Evolutionary conservation across 2,329 filamentous ascomycete species (phyloP).

Genomic region (Malbranchea zuffiana): DNA sequence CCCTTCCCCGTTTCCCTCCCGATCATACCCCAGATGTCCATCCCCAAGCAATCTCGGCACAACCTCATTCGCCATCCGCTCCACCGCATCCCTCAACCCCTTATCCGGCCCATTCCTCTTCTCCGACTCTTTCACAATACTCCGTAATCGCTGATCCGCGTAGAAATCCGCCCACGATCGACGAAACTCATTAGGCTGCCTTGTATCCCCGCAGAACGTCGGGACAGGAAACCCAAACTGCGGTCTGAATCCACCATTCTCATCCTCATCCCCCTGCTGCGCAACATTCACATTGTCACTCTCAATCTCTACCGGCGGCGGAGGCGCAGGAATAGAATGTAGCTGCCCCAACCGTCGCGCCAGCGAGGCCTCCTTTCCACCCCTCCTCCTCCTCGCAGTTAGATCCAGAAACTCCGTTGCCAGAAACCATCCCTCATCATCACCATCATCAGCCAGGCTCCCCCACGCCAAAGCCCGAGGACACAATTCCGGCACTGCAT

Average conservation of each 20-base stretch:
- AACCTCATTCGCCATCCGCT: constrained; percentile 51
- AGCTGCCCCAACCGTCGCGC: constrained; percentile 67
- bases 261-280: constrained; percentile 15
- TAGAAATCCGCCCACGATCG: constrained; percentile 78
- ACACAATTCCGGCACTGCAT: constrained; percentile 60
- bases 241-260: constrained; percentile 46
- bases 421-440: constrained; percentile 40
- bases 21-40: constrained; percentile 46
- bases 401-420: constrained; percentile 75
- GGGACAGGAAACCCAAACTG: constrained; percentile 74
- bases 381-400: constrained; percentile 36
- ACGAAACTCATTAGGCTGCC: constrained; percentile 65
- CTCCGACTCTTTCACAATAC: constrained; percentile 50
- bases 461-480: constrained; percentile 67
- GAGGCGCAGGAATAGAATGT: constrained; percentile 63
- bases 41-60: constrained; percentile 68
- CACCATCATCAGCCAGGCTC: constrained; percentile 26
- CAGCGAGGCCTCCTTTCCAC: constrained; percentile 39
- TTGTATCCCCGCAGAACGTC: constrained; percentile 78
- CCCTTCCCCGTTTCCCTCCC: constrained; percentile 37
- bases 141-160: constrained; percentile 59
- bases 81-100: constrained; percentile 53
- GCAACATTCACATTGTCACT: constrained; percentile 1
- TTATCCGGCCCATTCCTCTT: constrained; percentile 53
- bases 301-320: constrained; percentile 5